A percentile compares a stretch with the other conserved stretches of the same genome.
Conservation (phyloP, 225 moss, liverwort and hornwort genomes). For the Pseudisothecium myosuroides region DNA sequence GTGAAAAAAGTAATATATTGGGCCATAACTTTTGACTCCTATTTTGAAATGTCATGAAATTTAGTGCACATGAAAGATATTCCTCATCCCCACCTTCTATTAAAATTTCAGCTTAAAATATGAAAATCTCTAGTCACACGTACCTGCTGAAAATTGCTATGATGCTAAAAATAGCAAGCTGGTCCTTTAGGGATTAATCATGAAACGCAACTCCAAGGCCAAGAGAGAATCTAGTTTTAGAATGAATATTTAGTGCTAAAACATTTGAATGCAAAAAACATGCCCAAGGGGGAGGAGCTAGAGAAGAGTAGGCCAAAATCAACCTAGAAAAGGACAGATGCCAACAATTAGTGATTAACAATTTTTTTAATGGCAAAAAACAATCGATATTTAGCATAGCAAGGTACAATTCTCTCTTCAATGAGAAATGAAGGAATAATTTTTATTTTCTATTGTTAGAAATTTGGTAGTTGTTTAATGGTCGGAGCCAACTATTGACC, state of each 20-base stretch:
- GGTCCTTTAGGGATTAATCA: background rate
- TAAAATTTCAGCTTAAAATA: too few species aligned
- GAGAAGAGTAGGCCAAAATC: background rate
- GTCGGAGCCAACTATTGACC: fast-evolving
- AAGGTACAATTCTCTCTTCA: fast-evolving
- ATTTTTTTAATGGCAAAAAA: background rate
- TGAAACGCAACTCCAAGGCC: fast-evolving
- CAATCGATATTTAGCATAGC: background rate
- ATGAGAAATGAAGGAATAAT: background rate
- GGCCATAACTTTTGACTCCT: too few species aligned
- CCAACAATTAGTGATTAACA: fast-evolving
- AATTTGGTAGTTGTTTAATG: background rate
- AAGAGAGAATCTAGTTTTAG: background rate
- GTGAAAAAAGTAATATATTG: too few species aligned
- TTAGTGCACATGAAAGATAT: too few species aligned
- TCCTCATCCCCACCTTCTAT: too few species aligned
- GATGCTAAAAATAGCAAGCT: too few species aligned
- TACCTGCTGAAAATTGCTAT: too few species aligned
- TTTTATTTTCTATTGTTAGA: background rate
- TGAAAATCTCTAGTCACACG: too few species aligned
- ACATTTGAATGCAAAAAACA: background rate
- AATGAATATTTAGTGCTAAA: fast-evolving
- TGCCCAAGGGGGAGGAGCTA: fast-evolving
- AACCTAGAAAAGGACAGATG: fast-evolving
- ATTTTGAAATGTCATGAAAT: too few species aligned